Percentiles rank a stretch among this genome's conserved stretches.
These are phyloP conservation scores for Cercospora brassicicola DNA, from an alignment of 2,329 filamentous ascomycete genomes.

Conservation along the genomic window DNA sequence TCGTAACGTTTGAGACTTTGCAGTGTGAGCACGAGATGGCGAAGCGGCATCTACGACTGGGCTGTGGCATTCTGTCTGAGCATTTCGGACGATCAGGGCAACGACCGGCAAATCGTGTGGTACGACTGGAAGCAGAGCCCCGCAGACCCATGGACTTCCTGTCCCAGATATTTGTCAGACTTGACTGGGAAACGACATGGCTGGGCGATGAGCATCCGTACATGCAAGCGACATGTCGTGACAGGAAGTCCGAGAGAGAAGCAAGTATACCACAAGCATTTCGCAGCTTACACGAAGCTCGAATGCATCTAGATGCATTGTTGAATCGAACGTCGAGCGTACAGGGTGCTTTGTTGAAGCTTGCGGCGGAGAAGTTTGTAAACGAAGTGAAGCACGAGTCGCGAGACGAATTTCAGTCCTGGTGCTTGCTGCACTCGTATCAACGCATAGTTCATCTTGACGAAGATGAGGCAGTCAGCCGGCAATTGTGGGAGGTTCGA, in stretches of 20 bases:
- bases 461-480: background rate
- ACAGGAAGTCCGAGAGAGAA: background rate
- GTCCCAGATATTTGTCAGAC: background rate
- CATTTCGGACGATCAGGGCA: background rate
- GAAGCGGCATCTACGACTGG: background rate
- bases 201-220: background rate
- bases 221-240: background rate
- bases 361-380: background rate
- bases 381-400: background rate
- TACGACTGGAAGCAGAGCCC: background rate
- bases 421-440: background rate
- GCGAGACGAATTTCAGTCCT: background rate
- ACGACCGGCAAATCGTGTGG: background rate
- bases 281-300: background rate
- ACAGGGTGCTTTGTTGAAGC: background rate
- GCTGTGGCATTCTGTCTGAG: background rate
- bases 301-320: background rate
- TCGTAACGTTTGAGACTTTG: background rate
- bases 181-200: background rate
- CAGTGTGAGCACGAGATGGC: background rate
- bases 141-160: background rate
- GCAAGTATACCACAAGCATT: background rate
- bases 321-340: background rate
- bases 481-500: background rate
- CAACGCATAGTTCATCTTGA: background rate